Evolutionary conservation across 2,329 filamentous ascomycete genomes (phyloP), one percentile per base, ranked within the genome.

Genomic region (Penicillium sp.): DNA sequence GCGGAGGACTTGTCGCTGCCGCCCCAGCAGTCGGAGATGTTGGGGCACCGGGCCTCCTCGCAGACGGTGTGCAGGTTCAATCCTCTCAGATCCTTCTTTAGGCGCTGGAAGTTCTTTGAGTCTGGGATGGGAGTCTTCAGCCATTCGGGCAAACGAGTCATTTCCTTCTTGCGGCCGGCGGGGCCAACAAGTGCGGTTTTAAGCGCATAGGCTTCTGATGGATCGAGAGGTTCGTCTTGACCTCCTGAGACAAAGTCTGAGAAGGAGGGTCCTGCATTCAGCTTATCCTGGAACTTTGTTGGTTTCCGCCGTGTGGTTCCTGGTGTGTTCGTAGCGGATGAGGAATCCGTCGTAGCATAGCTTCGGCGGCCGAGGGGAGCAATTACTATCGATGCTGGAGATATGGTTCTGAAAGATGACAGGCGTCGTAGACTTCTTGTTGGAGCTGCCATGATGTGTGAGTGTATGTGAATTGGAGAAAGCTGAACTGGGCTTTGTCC

Each of bases 11-110:
- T 96, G 73, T 88, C 85, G 70, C 82, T 86, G 33, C 94, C 94
- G 59, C 94, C 94, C 94, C 94, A 99, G 80, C 94, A 99, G 73
- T 97, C 93, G 61, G 89, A 91, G 58, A 99, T 96, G 75, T 99
- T 99, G 58, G 94, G 94, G 75, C 94, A 99, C 62, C 91, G 86
- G 1, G 94, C 94, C 78, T 99, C 94, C 77, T 99, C 94, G 75
- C 94, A 99, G 16, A 99, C 94, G 5, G 94, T 99, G 75, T 97
- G 92, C 54, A 99, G 80, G 55, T 89, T 89, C 57, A 99, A 78
- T 0, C 94, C 94, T 35, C 94, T 85, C 63, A 99, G 78, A 74
- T 99, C 94, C 61, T 88, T 87, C 80, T 96, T 97, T 75, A 99
- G 96, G 69, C 90, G 90, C 78, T 95, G 95, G 80, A 88, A 97